Evolutionary conservation across 352 stramenopile genomes (phyloP).

Genomic region (Phytopythium kandeliae): DNA sequence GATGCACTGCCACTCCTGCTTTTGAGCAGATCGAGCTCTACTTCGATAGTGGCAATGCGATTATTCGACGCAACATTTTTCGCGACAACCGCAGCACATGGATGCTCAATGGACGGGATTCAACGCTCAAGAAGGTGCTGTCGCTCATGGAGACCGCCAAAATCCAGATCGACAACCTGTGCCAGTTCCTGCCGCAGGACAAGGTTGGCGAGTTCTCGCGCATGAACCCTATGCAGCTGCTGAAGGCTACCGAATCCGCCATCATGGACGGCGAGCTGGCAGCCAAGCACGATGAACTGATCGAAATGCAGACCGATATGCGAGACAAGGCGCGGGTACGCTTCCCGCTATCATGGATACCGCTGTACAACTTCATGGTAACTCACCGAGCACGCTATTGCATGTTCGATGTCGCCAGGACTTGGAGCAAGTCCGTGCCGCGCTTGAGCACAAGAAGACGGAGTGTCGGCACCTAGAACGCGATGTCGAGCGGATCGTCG

Average conservation of each 20-base stretch:
- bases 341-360: not conserved
- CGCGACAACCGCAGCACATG: constrained; percentile 84
- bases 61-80: constrained; percentile 91
- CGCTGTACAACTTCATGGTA: not conserved
- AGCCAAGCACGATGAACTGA: constrained; percentile 68
- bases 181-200: constrained; percentile 98
- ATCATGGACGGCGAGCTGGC: constrained; percentile 71
- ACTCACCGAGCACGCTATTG: not conserved
- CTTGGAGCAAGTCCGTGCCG: constrained; percentile 50
- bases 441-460: constrained; percentile 79
- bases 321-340: constrained; percentile 58
- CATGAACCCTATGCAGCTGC: constrained; percentile 73
- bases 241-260: constrained; percentile 75
- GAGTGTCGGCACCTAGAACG: constrained; percentile 78
- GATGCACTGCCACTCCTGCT: too few species aligned
- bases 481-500: constrained; percentile 78
- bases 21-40: constrained; percentile 96
- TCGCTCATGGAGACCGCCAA: constrained; percentile 82
- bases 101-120: constrained; percentile 67
- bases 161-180: constrained; percentile 98
- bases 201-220: constrained; percentile 90
- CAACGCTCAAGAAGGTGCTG: constrained; percentile 61
- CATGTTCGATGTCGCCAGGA: constrained; percentile 21
- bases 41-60: constrained; percentile 61
- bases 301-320: constrained; percentile 74